Conservation (phyloP, 1,139 yeast genomes). For the Yamadazyma blattariae region DNA sequence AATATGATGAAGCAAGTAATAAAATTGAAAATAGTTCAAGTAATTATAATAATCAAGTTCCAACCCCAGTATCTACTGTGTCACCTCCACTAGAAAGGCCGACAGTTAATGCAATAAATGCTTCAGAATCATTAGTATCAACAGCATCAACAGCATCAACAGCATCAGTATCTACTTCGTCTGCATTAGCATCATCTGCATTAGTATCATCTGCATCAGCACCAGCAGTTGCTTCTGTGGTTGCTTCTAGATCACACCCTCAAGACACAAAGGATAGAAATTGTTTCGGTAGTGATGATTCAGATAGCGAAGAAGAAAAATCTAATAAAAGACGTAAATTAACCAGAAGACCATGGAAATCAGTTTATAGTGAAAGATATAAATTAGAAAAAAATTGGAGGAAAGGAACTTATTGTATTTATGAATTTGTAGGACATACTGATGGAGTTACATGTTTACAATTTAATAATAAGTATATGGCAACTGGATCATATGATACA, state of each 20-base stretch:
- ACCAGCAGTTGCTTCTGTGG: constrained; percentile 11
- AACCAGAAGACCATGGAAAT: constrained; percentile 79
- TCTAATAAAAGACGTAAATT: constrained; percentile 4
- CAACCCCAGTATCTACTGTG: too few species aligned
- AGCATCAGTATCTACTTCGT: background rate
- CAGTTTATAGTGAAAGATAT: constrained; percentile 86
- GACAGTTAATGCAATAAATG: too few species aligned
- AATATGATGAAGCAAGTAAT: constrained; percentile 18
- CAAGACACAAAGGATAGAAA: background rate
- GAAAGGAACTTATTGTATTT: constrained; percentile 64
- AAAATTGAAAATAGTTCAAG: too few species aligned
- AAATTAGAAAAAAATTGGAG: constrained; percentile 95
- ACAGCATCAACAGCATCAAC: background rate
- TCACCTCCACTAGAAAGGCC: too few species aligned
- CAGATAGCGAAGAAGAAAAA: background rate
- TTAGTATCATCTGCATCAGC: constrained; percentile 18
- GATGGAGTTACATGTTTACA: constrained; percentile 87
- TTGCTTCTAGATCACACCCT: background rate
- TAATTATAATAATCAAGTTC: too few species aligned
- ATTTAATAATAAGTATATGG: constrained; percentile 69
- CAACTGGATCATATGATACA: constrained; percentile 91
- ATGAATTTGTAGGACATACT: constrained; percentile 75
- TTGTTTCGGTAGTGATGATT: background rate
- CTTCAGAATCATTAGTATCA: too few species aligned
- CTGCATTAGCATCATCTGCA: background rate